phyloP scores from a whole-genome alignment of 108 stramenopile species.

The Cyclotella atomus region DNA sequence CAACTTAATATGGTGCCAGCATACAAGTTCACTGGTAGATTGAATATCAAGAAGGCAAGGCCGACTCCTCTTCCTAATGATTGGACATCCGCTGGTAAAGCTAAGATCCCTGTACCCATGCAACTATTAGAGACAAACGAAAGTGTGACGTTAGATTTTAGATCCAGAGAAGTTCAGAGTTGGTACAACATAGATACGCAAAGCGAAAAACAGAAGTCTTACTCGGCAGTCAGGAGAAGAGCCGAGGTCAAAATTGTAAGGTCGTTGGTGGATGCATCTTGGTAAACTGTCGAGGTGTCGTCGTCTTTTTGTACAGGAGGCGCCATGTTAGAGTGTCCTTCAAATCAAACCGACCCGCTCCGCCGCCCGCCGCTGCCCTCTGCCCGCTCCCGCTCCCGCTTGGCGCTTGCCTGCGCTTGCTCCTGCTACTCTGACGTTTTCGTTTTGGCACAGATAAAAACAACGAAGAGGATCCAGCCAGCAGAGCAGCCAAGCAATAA shows the following conservation, averaged over 20 bases:
- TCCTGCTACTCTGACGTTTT: too few species aligned
- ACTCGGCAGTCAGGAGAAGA: slow-evolving; percentile 67
- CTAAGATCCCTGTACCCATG: slow-evolving; percentile 78
- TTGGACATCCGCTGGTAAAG: slow-evolving; percentile 58
- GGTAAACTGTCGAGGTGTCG: slow-evolving; percentile 21
- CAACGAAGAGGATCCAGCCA: too few species aligned
- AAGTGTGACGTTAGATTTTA: too few species aligned
- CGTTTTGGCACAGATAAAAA: too few species aligned
- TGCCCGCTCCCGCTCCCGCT: too few species aligned
- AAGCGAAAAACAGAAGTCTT: too few species aligned
- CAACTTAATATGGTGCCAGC: slow-evolving; percentile 61
- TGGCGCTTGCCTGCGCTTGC: too few species aligned
- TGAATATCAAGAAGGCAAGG: slow-evolving; percentile 59
- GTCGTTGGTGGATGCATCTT: slow-evolving; percentile 50
- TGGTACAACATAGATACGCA: too few species aligned
- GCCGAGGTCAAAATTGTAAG: slow-evolving; percentile 57
- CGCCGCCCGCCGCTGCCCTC: too few species aligned
- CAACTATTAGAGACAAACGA: too few species aligned
- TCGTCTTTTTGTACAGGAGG: not conserved
- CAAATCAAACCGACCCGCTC: too few species aligned
- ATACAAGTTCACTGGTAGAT: slow-evolving; percentile 67
- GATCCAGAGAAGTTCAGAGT: too few species aligned
- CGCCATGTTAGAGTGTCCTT: not conserved
- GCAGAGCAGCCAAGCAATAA: not conserved
- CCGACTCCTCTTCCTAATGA: slow-evolving; percentile 59